Conservation (phyloP, 1,139 yeast species). For the Candida sojae region DNA sequence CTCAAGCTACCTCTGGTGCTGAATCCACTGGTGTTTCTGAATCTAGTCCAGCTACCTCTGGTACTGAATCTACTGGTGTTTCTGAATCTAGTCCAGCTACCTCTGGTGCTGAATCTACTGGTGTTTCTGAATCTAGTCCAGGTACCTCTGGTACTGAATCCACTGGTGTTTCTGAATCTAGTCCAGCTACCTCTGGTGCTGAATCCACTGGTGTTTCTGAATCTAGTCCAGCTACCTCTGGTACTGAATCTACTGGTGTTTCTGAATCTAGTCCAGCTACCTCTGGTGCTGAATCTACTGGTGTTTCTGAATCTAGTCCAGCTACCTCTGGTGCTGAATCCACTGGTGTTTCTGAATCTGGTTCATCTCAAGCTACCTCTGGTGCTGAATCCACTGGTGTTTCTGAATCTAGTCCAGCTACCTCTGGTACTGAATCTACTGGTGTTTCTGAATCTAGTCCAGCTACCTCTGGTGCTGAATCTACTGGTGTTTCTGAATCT, state of each 20-base stretch:
- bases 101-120: background rate
- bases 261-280: too few relatives aligned
- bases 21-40: constrained; percentile 3
- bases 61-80: background rate
- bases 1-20: background rate
- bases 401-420: background rate
- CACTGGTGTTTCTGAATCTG: background rate
- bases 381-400: constrained; percentile 1
- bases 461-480: too few relatives aligned
- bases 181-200: background rate
- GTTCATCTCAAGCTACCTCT: background rate
- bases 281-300: too few relatives aligned
- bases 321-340: background rate
- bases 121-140: background rate
- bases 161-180: background rate
- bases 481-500: background rate
- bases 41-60: background rate
- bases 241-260: background rate
- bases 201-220: constrained; percentile 3
- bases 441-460: too few relatives aligned
- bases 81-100: background rate
- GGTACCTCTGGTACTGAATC: constrained; percentile 2
- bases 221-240: background rate
- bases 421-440: background rate
- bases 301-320: background rate